Evolutionary conservation across 2,329 filamentous ascomycete genomes (phyloP), one percentile per base, ranked within the genome.

Genomic region (Sporothrix phasma): DNA sequence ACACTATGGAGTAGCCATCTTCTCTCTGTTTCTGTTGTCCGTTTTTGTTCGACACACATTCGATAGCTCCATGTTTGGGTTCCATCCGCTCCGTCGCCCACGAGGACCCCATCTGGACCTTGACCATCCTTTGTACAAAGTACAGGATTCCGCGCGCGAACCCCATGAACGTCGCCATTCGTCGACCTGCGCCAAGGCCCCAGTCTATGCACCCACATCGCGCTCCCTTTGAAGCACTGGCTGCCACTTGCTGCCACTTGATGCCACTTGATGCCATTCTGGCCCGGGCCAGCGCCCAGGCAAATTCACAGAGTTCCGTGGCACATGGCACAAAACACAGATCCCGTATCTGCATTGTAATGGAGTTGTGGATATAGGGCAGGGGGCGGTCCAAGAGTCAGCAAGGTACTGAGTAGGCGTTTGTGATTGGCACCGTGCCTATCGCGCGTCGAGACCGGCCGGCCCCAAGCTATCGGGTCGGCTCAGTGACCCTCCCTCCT

Each of bases 261-360:
- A 26, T 17, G 13, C 47, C 47, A 31, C n/a, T 26, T 2, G 34
- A 37, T 11, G 34, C 34, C 34, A 37, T 7, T 7, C 34, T 3
- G 2, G 34, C 34, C 34, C 19, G 19, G 19, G 51, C 11, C 31
- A 8, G 8, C 31, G 31, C 31, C 31, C 31, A 39, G 31, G 51
- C 51, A 24, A 56, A 39, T 37, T 15, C 24, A 56, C 51, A 31
- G 51, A 56, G 51, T 39, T 11, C 51, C 51, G 31, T 56, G 51
- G 51, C 51, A 56, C 51, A 56, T 56, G 51, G 51, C 51, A 56
- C 51, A 56, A 39, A 39, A 39, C 51, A 24, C 51, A 56, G 51
- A 56, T 56, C 19, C 51, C 31, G 51, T 24, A 39, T 56, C 51
- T 19, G 51, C 17, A 39, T 56, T 31, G 34, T 39, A 24, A 56